Percentiles rank a stretch among this genome's conserved stretches.
These are phyloP conservation scores for Discostella stelligeroides DNA, from an alignment of 108 stramenopile species.

Conservation along the genomic window DNA sequence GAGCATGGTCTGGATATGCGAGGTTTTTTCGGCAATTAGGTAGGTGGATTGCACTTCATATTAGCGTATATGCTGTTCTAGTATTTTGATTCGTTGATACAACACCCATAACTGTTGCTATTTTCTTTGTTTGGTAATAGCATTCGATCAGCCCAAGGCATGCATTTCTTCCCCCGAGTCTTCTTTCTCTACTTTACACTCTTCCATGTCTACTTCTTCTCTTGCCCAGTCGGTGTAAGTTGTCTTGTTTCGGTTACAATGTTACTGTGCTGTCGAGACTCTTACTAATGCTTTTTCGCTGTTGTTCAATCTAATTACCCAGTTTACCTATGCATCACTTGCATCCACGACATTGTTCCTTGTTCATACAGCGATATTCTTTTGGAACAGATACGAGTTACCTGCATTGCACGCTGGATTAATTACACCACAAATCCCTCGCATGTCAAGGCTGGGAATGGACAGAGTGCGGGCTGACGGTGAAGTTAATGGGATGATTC, in stretches of 20 bases:
- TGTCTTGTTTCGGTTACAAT: constrained; percentile 40
- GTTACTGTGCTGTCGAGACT: background rate
- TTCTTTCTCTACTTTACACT: constrained; percentile 89
- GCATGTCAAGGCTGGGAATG: constrained; percentile 33
- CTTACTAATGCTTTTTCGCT: background rate
- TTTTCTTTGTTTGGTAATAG: constrained; percentile 16
- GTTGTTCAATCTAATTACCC: background rate
- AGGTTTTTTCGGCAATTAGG: constrained; percentile 91
- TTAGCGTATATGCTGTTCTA: too few relatives aligned
- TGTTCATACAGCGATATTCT: constrained; percentile 88
- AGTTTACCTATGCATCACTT: constrained; percentile 77
- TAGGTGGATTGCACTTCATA: constrained; percentile 32
- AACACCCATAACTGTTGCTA: constrained; percentile 29
- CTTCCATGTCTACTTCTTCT: constrained; percentile 95
- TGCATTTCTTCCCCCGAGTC: constrained; percentile 87
- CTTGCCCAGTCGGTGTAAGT: constrained; percentile 79
- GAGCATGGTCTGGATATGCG: constrained; percentile 89
- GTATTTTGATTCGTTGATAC: too few relatives aligned
- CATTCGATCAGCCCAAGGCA: constrained; percentile 64
- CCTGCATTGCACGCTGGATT: constrained; percentile 74
- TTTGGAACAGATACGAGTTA: constrained; percentile 92
- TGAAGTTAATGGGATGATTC: background rate
- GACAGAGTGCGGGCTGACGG: constrained; percentile 4
- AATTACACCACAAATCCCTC: constrained; percentile 64
- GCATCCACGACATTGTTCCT: constrained; percentile 72